A percentile compares a stretch with the other conserved stretches of the same genome.
Evolutionary conservation across 129 eudicot genomes (phyloP).

Genomic region (Smallanthus sonchifolius): DNA sequence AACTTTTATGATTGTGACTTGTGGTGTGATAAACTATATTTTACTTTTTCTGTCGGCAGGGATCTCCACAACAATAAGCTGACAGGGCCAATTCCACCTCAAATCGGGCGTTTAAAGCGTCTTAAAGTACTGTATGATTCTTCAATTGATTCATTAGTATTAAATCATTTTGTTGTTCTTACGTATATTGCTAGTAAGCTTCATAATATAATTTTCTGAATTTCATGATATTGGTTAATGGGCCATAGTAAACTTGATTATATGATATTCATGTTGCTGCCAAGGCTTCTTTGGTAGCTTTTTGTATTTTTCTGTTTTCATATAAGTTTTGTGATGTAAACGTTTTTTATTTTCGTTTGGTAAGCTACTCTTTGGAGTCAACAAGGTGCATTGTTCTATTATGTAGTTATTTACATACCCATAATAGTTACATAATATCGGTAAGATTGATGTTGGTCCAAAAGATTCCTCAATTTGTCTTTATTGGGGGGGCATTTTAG

Average conservation of each 20-base stretch:
- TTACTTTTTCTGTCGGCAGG: slow-evolving; percentile 38
- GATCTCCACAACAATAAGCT: slow-evolving; percentile 93
- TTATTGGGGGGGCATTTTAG: background rate
- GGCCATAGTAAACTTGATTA: background rate
- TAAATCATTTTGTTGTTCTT: background rate
- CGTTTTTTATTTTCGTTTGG: background rate
- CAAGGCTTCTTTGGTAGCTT: background rate
- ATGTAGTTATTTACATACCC: background rate
- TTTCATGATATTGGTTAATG: background rate
- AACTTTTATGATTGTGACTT: background rate
- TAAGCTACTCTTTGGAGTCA: background rate
- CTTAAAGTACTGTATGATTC: slow-evolving; percentile 76
- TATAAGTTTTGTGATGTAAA: background rate
- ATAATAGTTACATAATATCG: background rate
- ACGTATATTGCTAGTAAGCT: slow-evolving; percentile 2
- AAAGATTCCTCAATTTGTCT: background rate
- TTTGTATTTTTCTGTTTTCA: background rate
- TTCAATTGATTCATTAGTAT: slow-evolving; percentile 6
- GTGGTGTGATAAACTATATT: background rate
- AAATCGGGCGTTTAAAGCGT: slow-evolving; percentile 92
- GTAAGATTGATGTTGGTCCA: background rate
- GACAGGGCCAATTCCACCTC: slow-evolving; percentile 95
- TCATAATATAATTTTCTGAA: background rate
- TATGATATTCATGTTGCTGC: background rate
- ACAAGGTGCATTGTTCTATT: background rate